phyloP scores from a whole-genome alignment of 306 rosid species.

The Lathyrus aphaca region DNA sequence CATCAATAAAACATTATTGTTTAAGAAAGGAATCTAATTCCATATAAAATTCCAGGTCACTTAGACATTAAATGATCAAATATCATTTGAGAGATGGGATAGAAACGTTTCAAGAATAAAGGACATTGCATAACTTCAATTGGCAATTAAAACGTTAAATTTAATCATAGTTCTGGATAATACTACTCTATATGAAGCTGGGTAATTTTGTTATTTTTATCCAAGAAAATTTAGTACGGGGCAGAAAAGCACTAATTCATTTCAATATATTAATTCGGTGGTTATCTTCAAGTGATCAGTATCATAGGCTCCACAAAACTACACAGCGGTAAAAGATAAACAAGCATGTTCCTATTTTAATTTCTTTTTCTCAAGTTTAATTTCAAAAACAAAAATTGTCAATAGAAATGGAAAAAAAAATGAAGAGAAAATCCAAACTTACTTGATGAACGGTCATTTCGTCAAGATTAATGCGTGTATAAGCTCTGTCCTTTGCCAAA shows the following conservation, averaged over 20 bases:
- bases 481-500: slow-evolving; percentile 95
- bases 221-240: not conserved
- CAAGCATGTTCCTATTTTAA: not conserved
- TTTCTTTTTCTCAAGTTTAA: not conserved
- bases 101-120: not conserved
- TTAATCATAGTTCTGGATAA: slow-evolving; percentile 1
- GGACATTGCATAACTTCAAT: not conserved
- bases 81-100: not conserved
- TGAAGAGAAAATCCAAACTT: slow-evolving; percentile 11
- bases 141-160: not conserved
- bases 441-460: slow-evolving; percentile 98
- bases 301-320: slow-evolving; percentile 32
- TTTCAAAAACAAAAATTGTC: slow-evolving; percentile 14
- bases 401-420: not conserved
- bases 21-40: not conserved
- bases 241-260: not conserved
- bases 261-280: slow-evolving; percentile 22
- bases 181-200: slow-evolving; percentile 17
- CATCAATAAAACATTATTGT: slow-evolving; percentile 5
- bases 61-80: slow-evolving; percentile 16
- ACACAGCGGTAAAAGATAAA: slow-evolving; percentile 21
- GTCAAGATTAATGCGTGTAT: slow-evolving; percentile 85
- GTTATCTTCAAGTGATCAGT: not conserved
- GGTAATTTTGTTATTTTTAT: not conserved
- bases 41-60: not conserved